Base-by-base conservation (phyloP, 768 basidiomycete species). In the Lactarius hengduanensis region DNA sequence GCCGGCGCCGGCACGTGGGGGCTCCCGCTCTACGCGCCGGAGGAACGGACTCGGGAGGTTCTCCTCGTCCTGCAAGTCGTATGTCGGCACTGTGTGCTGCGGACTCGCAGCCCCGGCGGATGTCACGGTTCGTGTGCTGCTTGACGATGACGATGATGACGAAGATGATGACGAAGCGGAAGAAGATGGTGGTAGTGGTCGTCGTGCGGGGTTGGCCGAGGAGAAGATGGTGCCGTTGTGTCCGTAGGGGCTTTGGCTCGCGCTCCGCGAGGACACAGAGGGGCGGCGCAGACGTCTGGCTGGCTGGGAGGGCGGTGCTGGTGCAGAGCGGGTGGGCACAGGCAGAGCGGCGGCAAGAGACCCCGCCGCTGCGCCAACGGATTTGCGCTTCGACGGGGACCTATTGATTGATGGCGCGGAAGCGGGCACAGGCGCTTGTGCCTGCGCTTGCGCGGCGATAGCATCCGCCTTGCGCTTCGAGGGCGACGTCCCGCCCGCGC, bases 41-140 rank as follows among this genome's bases (percentile, higher is more conserved):
- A 94, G 73, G 76, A 94, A 94, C 6, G 92, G 92, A 73, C 90
- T 91, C 0, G 92, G 92, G 0, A 94, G 80, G 74, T 92, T 93
- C 74, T 92, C 91, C 73, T 92, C 92, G 73, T 94, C 91, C 0
- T 80, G 80, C 11, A 89, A 71, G 74, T 92, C 87, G 71, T 92
- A 94, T 7, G 59, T 36, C 7, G 70, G 68, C 36, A 59, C 47
- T 9, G 62, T 38, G 1, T 20, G 18, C 0, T 32, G 59, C 30
- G 26, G 6, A 3, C 7, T 41, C 2, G 34, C 20, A 15, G 38
- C 20, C 16, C 53, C 57, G 1, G 40, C 50, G 15, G 57, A n/a
- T 2, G 58, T 56, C 20, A 56, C n/a, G 28, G 43, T 60, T 66
- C 28, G 57, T 38, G 47, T 43, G 26, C n/a, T 47, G 11, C 40